Conservation (phyloP, 805 yeast species). For the Metschnikowia matae region DNA sequence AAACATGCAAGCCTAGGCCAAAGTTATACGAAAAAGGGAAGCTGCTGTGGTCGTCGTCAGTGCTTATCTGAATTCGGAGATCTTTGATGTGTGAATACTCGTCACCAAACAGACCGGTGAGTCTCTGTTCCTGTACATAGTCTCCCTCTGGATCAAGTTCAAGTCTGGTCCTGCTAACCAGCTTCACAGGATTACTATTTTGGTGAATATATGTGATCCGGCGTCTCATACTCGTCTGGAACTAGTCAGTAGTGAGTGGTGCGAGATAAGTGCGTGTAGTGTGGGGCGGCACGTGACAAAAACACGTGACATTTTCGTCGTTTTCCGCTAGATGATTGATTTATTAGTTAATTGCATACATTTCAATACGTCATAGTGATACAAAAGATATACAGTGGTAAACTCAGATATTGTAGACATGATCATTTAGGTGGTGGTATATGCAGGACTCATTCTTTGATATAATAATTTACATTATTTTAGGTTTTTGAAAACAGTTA, state of each 20-base stretch:
- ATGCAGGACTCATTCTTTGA: no score
- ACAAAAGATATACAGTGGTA: no score
- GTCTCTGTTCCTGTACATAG: slow-evolving; percentile 12
- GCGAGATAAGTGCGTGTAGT: not conserved
- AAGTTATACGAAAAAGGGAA: slow-evolving; percentile 25
- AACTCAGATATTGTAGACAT: no score
- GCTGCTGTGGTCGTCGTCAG: slow-evolving; percentile 3
- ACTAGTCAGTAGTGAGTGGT: not conserved
- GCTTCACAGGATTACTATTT: slow-evolving; percentile 3
- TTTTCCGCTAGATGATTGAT: no score
- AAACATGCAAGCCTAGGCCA: slow-evolving; percentile 27
- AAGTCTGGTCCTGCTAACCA: slow-evolving; percentile 6
- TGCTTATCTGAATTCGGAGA: slow-evolving; percentile 13
- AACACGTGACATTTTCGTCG: not conserved
- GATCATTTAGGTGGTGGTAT: no score
- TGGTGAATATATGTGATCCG: slow-evolving; percentile 14
- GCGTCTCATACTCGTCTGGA: slow-evolving; percentile 11
- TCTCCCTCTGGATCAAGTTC: slow-evolving; percentile 5
- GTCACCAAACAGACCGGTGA: not conserved
- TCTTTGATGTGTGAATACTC: slow-evolving; percentile 7
- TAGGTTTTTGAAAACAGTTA: no score
- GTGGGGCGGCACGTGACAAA: not conserved
- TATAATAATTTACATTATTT: no score
- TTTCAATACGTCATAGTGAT: no score
- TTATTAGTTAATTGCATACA: no score